Evolutionary conservation across 495 filamentous ascomycete genomes (phyloP).

Genomic region (Aspergillus steynii): DNA sequence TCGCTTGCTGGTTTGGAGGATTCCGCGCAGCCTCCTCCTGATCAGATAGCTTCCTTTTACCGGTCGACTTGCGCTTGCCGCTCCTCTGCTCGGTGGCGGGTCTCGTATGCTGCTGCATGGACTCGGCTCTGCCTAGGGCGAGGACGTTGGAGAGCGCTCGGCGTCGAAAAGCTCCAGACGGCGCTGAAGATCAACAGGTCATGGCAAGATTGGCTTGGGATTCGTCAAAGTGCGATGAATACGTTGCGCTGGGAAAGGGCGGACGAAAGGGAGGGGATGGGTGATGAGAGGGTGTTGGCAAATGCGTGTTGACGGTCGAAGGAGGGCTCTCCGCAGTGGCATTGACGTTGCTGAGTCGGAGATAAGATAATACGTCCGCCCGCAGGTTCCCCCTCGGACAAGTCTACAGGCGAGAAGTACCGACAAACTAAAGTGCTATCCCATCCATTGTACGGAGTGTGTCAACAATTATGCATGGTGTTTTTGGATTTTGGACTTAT

Average conservation of each 20-base stretch:
- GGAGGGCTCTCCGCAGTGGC: conserved; percentile 18
- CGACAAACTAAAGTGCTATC: too few relatives aligned
- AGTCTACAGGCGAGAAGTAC: background rate
- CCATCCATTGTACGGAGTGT: background rate
- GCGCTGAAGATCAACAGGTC: conserved; percentile 12
- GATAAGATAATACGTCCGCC: conserved; percentile 31
- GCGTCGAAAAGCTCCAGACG: conserved; percentile 24
- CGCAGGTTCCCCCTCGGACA: background rate
- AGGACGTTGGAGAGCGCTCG: conserved; percentile 22
- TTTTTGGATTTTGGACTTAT: background rate
- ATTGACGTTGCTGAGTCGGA: conserved; percentile 18
- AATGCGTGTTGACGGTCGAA: background rate
- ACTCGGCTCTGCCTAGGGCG: conserved; percentile 42
- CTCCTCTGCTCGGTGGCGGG: conserved; percentile 46
- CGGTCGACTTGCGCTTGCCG: conserved; percentile 50
- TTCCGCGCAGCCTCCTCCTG: conserved; percentile 38
- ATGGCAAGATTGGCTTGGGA: conserved; percentile 15
- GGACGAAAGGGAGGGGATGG: conserved; percentile 5
- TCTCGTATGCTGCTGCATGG: conserved; percentile 48
- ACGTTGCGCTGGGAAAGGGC: background rate
- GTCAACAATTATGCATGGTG: background rate
- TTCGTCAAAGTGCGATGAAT: background rate
- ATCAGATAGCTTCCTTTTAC: conserved; percentile 50
- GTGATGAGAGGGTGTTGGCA: conserved; percentile 1
- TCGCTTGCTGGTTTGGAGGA: conserved; percentile 43